Conservation (phyloP, 139 green algal genomes). For the Chlamydomonas applanata region DNA sequence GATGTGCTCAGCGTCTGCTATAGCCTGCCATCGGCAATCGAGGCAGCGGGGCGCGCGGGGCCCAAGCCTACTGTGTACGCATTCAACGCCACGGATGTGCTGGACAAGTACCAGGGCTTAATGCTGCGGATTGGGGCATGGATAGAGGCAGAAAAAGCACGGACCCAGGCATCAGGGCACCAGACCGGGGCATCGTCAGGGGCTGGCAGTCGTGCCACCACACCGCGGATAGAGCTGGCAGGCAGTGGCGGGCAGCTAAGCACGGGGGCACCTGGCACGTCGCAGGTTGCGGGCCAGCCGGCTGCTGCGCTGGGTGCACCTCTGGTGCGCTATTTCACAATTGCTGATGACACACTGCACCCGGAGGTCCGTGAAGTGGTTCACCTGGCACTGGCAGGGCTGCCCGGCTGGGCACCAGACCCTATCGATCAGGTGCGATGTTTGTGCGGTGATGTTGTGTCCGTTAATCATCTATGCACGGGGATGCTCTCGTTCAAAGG, state of each 20-base stretch:
- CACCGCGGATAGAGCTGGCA: no score
- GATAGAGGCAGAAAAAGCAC: not conserved
- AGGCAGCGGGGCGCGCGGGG: not conserved
- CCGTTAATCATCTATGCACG: no score
- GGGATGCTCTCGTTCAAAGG: no score
- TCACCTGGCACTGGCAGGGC: slow-evolving; percentile 6
- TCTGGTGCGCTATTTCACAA: slow-evolving; percentile 21
- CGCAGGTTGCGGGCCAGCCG: not conserved
- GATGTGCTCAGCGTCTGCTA: slow-evolving; percentile 22
- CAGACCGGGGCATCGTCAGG: not conserved
- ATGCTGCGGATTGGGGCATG: slow-evolving; percentile 18
- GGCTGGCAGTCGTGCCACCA: not conserved
- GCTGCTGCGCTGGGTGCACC: not conserved
- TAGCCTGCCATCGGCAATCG: not conserved
- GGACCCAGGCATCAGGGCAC: not conserved
- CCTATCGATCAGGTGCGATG: slow-evolving; percentile 29
- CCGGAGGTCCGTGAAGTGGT: slow-evolving; percentile 34
- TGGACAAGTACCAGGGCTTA: slow-evolving; percentile 23
- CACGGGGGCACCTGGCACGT: no score
- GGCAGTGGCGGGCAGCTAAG: not conserved
- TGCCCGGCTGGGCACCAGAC: slow-evolving; percentile 20
- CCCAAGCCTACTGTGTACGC: not conserved
- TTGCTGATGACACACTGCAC: slow-evolving; percentile 39
- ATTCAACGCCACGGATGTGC: slow-evolving; percentile 5
- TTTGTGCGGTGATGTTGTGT: not conserved